Evolutionary conservation across 2,329 filamentous ascomycete species (phyloP).

Genomic region (Pyrenophora tritici-repentis): DNA sequence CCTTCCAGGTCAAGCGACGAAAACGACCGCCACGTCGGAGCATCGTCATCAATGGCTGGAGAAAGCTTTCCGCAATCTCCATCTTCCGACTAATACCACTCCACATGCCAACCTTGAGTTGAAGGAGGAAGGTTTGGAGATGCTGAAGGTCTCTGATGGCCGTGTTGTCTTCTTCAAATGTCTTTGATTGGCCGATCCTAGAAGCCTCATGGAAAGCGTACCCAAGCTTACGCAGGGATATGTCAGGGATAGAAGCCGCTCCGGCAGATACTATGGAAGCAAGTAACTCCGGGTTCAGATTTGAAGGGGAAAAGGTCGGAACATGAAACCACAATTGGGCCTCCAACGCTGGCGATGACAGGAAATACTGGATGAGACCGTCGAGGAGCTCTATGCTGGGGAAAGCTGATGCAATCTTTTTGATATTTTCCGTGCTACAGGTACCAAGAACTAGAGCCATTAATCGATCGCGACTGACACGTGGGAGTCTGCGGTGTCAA

Average conservation of each 20-base stretch:
- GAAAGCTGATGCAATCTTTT: conserved; percentile 63
- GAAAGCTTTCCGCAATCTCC: conserved; percentile 63
- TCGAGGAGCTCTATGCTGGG: conserved; percentile 66
- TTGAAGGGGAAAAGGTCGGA: conserved; percentile 62
- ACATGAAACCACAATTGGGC: conserved; percentile 67
- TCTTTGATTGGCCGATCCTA: conserved; percentile 44
- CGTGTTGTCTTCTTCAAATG: conserved; percentile 57
- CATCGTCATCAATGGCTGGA: conserved; percentile 61
- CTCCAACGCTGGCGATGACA: conserved; percentile 61
- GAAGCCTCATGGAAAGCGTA: conserved; percentile 57
- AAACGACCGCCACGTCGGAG: conserved; percentile 63
- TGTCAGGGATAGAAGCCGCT: conserved; percentile 62
- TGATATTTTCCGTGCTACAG: conserved; percentile 57
- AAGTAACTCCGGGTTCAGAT: conserved; percentile 63
- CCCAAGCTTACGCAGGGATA: conserved; percentile 64
- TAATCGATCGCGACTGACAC: conserved; percentile 60
- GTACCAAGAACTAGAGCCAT: conserved; percentile 67
- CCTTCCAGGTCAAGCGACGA: conserved; percentile 59
- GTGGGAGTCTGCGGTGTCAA: conserved; percentile 29
- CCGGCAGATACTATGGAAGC: conserved; percentile 65
- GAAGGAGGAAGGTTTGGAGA: conserved; percentile 57
- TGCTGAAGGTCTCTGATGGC: conserved; percentile 58
- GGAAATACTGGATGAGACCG: conserved; percentile 64
- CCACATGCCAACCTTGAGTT: conserved; percentile 62
- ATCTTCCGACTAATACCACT: conserved; percentile 64